Conservation (phyloP, 1,284 basidiomycete genomes). For the Phellinidium pouzarii region DNA sequence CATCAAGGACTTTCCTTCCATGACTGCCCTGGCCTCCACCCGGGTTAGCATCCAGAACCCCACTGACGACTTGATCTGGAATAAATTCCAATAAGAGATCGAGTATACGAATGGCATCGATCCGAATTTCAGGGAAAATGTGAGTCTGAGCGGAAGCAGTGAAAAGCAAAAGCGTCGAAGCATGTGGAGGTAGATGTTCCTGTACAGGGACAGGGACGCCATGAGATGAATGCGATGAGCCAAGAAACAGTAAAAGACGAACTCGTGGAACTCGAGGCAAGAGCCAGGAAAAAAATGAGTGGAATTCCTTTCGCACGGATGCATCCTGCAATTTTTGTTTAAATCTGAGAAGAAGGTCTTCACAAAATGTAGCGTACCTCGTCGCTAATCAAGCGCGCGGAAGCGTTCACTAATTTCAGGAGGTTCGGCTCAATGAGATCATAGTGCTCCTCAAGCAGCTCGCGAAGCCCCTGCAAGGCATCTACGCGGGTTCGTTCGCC, state of each 20-base stretch:
- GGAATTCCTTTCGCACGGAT: slow-evolving; percentile 53
- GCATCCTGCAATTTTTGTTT: slow-evolving; percentile 41
- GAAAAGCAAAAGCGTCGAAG: slow-evolving; percentile 73
- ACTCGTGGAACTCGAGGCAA: slow-evolving; percentile 61
- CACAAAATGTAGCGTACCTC: slow-evolving; percentile 45
- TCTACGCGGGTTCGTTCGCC: no score
- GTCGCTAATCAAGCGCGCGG: slow-evolving; percentile 72
- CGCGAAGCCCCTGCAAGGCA: slow-evolving; percentile 75
- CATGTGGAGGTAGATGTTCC: slow-evolving; percentile 67
- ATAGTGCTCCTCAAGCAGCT: slow-evolving; percentile 68
- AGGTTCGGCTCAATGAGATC: slow-evolving; percentile 51
- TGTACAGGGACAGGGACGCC: no score
- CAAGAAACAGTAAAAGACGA: slow-evolving; percentile 21
- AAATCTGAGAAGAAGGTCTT: not conserved
- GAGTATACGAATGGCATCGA: slow-evolving; percentile 84
- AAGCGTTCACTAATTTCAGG: slow-evolving; percentile 57
- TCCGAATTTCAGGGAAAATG: slow-evolving; percentile 89
- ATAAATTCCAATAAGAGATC: slow-evolving; percentile 72
- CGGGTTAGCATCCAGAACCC: slow-evolving; percentile 40
- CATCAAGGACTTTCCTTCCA: slow-evolving; percentile 61
- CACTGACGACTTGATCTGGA: slow-evolving; percentile 60
- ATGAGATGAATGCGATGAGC: slow-evolving; percentile 10
- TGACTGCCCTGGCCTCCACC: slow-evolving; percentile 35
- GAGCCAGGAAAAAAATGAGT: slow-evolving; percentile 65
- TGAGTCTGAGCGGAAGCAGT: slow-evolving; percentile 88